phyloP scores from a whole-genome alignment of 2,329 filamentous ascomycete genomes.

The Hypocrella siamensis region DNA sequence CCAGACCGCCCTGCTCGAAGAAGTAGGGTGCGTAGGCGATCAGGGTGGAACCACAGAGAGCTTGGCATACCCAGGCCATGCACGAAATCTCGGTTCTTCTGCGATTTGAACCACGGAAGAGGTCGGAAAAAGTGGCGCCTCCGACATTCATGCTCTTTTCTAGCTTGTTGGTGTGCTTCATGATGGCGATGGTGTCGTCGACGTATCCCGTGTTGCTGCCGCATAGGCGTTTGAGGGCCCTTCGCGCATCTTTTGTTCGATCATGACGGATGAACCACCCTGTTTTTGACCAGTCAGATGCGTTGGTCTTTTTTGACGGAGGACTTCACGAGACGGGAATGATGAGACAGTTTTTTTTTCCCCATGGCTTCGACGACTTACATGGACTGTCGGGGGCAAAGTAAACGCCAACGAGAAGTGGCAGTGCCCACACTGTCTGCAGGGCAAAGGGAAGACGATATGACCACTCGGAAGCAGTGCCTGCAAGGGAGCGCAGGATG shows the following conservation, averaged over 20 bases:
- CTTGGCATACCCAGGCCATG: constrained; percentile 49
- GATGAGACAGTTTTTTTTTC: too few species aligned
- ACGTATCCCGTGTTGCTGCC: constrained; percentile 14
- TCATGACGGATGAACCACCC: constrained; percentile 22
- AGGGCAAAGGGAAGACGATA: constrained; percentile 23
- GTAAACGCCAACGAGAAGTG: constrained; percentile 17
- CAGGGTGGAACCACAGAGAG: constrained; percentile 47
- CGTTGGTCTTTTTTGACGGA: not conserved
- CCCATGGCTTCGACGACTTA: constrained; percentile 2
- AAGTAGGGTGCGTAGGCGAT: constrained; percentile 41
- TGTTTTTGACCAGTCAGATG: not conserved
- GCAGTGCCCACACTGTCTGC: constrained; percentile 24
- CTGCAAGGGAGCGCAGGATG: constrained; percentile 17
- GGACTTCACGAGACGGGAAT: too few species aligned
- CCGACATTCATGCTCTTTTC: constrained; percentile 22
- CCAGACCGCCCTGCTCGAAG: constrained; percentile 22
- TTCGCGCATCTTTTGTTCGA: constrained; percentile 14
- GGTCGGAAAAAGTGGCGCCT: constrained; percentile 7
- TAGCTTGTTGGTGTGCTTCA: constrained; percentile 24
- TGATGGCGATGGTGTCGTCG: constrained; percentile 27
- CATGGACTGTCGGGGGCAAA: constrained; percentile 26
- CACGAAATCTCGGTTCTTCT: constrained; percentile 25
- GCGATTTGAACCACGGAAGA: constrained; percentile 8
- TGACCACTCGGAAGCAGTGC: constrained; percentile 16
- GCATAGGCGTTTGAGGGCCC: constrained; percentile 14